Conservation (phyloP, 768 basidiomycete species). For the Auricularia heimuer region DNA sequence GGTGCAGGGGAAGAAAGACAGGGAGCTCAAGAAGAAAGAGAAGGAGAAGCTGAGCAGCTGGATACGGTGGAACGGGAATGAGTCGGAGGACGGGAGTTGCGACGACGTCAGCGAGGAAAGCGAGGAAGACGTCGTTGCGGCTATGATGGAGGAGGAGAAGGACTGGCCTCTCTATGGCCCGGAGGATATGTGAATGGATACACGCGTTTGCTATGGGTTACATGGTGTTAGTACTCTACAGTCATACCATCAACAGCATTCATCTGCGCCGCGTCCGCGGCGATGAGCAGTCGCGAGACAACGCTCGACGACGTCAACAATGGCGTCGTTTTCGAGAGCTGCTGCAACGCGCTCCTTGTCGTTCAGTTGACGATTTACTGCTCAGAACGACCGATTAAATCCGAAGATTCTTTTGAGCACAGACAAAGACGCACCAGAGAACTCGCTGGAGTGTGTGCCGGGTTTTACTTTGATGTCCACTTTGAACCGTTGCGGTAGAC, state of each 20-base stretch:
- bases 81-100: too few relatives aligned
- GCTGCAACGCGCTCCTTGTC: slow-evolving; percentile 98
- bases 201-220: not conserved
- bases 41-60: too few relatives aligned
- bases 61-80: too few relatives aligned
- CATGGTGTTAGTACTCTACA: not conserved
- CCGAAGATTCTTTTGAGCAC: not conserved
- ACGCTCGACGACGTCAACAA: slow-evolving; percentile 81
- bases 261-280: slow-evolving; percentile 16
- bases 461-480: slow-evolving; percentile 88
- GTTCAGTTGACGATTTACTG: slow-evolving; percentile 97
- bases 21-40: too few relatives aligned
- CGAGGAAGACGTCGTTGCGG: too few relatives aligned
- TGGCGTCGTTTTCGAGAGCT: slow-evolving; percentile 82
- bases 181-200: not conserved
- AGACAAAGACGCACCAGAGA: slow-evolving; percentile 48
- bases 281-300: slow-evolving; percentile 41
- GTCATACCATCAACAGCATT: not conserved
- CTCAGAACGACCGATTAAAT: not conserved
- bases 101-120: too few relatives aligned
- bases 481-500: slow-evolving; percentile 87
- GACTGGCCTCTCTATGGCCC: too few relatives aligned
- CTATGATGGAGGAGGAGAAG: too few relatives aligned
- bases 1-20: too few relatives aligned
- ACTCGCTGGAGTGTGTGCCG: slow-evolving; percentile 93